A percentile compares a stretch with the other conserved stretches of the same genome.
These are phyloP conservation scores for Hanseniaspora pseudoguilliermondii DNA, from an alignment of 805 yeast species.

Conservation along the genomic window DNA sequence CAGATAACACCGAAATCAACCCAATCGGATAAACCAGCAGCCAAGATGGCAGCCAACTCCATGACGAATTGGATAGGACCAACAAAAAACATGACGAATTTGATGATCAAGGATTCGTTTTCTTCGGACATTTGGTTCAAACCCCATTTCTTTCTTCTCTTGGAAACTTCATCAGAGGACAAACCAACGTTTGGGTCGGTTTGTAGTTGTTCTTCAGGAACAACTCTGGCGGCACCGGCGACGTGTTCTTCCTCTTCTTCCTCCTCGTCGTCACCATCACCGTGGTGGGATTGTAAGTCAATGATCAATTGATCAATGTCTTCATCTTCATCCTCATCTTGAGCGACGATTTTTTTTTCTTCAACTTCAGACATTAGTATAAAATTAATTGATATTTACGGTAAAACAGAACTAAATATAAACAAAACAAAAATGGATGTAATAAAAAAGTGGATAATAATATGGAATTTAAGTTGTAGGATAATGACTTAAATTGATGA, in stretches of 20 bases:
- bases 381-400: not conserved
- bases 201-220: conserved; percentile 74
- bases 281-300: conserved; percentile 60
- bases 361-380: conserved; percentile 12
- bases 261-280: conserved; percentile 41
- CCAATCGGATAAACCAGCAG: conserved; percentile 96
- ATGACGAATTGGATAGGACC: conserved; percentile 95
- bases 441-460: not conserved
- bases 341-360: conserved; percentile 12
- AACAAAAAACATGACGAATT: conserved; percentile 75
- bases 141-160: conserved; percentile 85
- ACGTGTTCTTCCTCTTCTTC: conserved; percentile 34
- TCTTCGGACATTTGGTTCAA: conserved; percentile 85
- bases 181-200: conserved; percentile 74
- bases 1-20: conserved; percentile 96
- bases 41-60: conserved; percentile 92
- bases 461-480: no score
- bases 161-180: conserved; percentile 59
- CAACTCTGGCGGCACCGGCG: conserved; percentile 55
- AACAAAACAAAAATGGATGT: not conserved
- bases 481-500: not conserved
- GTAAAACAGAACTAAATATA: not conserved
- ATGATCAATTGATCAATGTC: conserved; percentile 61
- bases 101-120: conserved; percentile 61
- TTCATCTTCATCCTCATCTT: conserved; percentile 44